Percentiles rank a stretch among this genome's conserved stretches.
These are phyloP conservation scores for Panicum hallii DNA, from an alignment of 202 grass and related monocot genomes.

Conservation along the genomic window DNA sequence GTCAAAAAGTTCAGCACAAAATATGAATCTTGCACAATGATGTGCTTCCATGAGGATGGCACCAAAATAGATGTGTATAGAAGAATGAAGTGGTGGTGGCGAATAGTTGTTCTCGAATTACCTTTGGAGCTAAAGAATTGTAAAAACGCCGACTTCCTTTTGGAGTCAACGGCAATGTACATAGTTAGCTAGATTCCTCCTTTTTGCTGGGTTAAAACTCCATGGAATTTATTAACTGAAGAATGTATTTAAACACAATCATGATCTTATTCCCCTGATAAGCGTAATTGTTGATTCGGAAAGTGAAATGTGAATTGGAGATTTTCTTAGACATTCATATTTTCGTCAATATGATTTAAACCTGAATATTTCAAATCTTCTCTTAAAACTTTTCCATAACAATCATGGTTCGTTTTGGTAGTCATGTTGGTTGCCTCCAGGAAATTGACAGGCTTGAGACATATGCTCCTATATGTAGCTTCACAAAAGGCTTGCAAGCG, in stretches of 20 bases:
- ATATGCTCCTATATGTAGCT: background rate
- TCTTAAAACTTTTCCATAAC: background rate
- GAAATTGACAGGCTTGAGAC: background rate
- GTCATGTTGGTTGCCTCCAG: background rate
- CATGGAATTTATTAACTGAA: constrained; percentile 13
- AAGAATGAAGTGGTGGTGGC: constrained; percentile 16
- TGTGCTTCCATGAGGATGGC: constrained; percentile 6
- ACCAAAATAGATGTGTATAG: constrained; percentile 23
- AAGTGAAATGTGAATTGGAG: background rate
- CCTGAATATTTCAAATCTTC: background rate
- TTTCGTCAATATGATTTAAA: background rate
- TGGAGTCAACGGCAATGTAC: constrained; percentile 31
- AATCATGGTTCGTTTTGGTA: no score
- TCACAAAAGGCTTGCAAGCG: no score
- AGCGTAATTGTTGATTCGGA: background rate
- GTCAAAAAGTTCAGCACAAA: constrained; percentile 23
- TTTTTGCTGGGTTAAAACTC: constrained; percentile 11
- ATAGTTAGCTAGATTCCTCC: constrained; percentile 31
- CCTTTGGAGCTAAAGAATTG: background rate
- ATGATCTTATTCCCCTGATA: background rate
- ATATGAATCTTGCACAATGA: constrained; percentile 6
- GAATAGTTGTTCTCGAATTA: constrained; percentile 33
- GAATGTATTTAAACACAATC: background rate
- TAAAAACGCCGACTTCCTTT: constrained; percentile 18
- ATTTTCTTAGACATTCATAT: background rate